Evolutionary conservation across 2,329 filamentous ascomycete species (phyloP).

Genomic region (Mycosphaerelloides madeirae): DNA sequence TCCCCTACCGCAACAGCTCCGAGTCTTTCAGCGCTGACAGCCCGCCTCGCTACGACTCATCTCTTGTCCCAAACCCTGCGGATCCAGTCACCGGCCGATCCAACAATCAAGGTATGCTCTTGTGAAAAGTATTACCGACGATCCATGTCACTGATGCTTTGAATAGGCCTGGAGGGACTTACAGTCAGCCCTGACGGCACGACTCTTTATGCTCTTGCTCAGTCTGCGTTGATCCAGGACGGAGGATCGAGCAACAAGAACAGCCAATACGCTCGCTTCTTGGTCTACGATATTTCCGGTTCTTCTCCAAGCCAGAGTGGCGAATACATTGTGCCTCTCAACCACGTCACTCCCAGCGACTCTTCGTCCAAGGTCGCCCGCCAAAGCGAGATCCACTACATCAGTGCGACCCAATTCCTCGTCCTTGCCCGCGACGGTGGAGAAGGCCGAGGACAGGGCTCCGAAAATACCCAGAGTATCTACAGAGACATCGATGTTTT

Average conservation of each 20-base stretch:
- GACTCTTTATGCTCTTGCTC: slow-evolving; percentile 60
- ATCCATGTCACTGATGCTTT: too few relatives aligned
- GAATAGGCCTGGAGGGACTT: slow-evolving; percentile 59
- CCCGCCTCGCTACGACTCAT: slow-evolving; percentile 56
- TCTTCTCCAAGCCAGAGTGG: slow-evolving; percentile 22
- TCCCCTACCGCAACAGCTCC: slow-evolving; percentile 59
- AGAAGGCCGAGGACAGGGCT: slow-evolving; percentile 54
- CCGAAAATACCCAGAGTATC: slow-evolving; percentile 44
- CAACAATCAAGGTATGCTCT: slow-evolving; percentile 58
- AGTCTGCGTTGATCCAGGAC: slow-evolving; percentile 61
- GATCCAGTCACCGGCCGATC: slow-evolving; percentile 58
- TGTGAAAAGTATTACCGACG: too few relatives aligned
- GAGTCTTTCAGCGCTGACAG: slow-evolving; percentile 60
- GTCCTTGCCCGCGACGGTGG: slow-evolving; percentile 60
- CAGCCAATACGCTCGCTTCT: slow-evolving; percentile 55
- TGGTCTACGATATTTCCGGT: slow-evolving; percentile 58
- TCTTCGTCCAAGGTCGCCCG: slow-evolving; percentile 53
- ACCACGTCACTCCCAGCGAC: slow-evolving; percentile 46
- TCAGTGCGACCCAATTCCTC: slow-evolving; percentile 61
- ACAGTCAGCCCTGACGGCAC: slow-evolving; percentile 60
- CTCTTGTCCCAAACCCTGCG: slow-evolving; percentile 47
- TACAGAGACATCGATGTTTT: slow-evolving; percentile 69
- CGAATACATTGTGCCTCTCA: slow-evolving; percentile 62
- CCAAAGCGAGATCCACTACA: slow-evolving; percentile 64
- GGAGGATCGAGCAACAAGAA: slow-evolving; percentile 53